Conservation (phyloP, 2,329 filamentous ascomycete genomes). For the Penicillium italicum region DNA sequence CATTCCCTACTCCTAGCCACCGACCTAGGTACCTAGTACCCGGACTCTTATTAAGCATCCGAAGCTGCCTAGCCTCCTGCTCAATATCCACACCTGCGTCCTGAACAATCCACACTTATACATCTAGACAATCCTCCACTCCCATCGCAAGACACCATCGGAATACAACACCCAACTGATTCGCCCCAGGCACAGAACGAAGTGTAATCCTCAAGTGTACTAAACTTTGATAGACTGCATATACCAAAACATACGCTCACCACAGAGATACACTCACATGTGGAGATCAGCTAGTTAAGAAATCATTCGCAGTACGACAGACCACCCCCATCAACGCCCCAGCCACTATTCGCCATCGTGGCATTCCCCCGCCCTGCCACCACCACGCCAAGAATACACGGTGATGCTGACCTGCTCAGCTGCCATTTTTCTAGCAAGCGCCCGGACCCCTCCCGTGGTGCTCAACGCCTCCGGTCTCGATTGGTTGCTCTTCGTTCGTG, state of each 20-base stretch:
- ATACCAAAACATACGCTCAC: neutral
- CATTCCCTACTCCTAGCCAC: constrained; percentile 4
- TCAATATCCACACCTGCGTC: constrained; percentile 21
- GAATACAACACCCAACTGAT: too few species aligned
- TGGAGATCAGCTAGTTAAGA: neutral
- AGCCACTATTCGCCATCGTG: neutral
- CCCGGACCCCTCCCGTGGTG: neutral
- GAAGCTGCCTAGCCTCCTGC: constrained; percentile 14
- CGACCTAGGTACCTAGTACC: neutral
- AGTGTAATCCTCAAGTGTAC: too few species aligned
- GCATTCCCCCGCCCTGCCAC: neutral
- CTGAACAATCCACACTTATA: too few species aligned
- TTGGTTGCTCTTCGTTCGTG: neutral
- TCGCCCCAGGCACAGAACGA: too few species aligned
- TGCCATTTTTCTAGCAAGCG: neutral
- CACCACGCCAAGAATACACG: neutral
- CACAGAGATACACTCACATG: neutral
- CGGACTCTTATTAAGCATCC: constrained; percentile 9
- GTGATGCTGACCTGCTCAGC: neutral
- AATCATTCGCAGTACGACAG: neutral
- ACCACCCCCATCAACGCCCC: neutral
- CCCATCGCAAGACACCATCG: too few species aligned
- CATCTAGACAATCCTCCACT: too few species aligned
- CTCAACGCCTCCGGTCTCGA: neutral
- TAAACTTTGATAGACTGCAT: neutral